A percentile compares a stretch with the other conserved stretches of the same genome.
Evolutionary conservation across 1,284 basidiomycete species (phyloP).

Genomic region (Moesziomyces sp.): DNA sequence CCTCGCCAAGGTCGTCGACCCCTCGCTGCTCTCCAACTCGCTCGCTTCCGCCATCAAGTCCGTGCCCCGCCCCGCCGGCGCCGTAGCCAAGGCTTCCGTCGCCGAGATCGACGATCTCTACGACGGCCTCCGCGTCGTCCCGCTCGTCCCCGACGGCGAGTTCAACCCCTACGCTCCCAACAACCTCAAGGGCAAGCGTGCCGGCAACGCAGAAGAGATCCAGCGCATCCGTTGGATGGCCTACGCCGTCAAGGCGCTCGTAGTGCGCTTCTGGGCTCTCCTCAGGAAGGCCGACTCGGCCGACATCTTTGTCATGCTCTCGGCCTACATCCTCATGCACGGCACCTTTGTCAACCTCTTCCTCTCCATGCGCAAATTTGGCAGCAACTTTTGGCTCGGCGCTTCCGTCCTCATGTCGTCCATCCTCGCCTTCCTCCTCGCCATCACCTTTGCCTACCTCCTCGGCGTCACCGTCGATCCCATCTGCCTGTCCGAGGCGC

Average conservation of each 20-base stretch:
- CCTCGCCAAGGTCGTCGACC: conserved; percentile 32
- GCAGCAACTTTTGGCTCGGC: conserved; percentile 70
- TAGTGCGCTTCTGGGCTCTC: conserved; percentile 64
- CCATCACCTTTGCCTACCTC: conserved; percentile 84
- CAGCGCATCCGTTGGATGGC: conserved; percentile 59
- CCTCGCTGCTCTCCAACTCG: conserved; percentile 23
- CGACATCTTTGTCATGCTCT: conserved; percentile 94
- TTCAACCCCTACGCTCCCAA: conserved; percentile 48
- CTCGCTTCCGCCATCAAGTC: conserved; percentile 15
- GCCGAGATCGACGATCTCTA: conserved; percentile 38
- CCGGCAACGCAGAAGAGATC: conserved; percentile 50
- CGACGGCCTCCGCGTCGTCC: conserved; percentile 35
- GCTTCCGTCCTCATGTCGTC: conserved; percentile 84
- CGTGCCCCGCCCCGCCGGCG: conserved; percentile 13
- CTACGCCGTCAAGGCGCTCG: conserved; percentile 59
- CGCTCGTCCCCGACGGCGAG: conserved; percentile 46
- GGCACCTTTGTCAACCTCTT: conserved; percentile 82
- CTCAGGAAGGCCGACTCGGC: conserved; percentile 86
- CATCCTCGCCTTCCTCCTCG: conserved; percentile 86
- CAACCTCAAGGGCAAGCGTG: conserved; percentile 49
- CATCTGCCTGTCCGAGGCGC: conserved; percentile 89
- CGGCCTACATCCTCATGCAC: conserved; percentile 96
- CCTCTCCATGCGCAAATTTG: conserved; percentile 67
- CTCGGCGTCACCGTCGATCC: conserved; percentile 90
- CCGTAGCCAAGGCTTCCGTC: conserved; percentile 30